Percentiles rank a stretch among this genome's conserved stretches.
Evolutionary conservation across 192 early-diverging fungal genomes (phyloP).

Genomic region (Coemansia reversa): DNA sequence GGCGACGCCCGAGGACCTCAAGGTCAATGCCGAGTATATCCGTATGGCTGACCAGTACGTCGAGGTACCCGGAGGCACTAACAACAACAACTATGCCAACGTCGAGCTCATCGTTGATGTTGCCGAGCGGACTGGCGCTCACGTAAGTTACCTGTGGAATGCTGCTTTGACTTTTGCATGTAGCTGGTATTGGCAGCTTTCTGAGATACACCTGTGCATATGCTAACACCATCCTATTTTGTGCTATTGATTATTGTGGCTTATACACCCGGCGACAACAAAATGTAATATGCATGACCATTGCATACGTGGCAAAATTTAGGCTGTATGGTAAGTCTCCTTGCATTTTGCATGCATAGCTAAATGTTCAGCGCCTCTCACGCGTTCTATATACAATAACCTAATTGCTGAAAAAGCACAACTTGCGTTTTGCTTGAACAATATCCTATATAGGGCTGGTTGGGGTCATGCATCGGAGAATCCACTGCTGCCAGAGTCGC

Average conservation of each 20-base stretch:
- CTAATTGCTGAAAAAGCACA: no score
- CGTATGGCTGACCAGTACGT: slow-evolving; percentile 99
- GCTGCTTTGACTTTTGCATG: background rate
- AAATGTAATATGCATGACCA: no score
- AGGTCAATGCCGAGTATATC: slow-evolving; percentile 98
- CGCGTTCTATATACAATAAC: no score
- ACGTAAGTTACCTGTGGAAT: slow-evolving; percentile 40
- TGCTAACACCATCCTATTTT: no score
- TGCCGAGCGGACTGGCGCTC: slow-evolving; percentile 91
- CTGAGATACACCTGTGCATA: no score
- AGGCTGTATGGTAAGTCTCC: slow-evolving; percentile 38
- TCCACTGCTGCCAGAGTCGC: slow-evolving; percentile 89
- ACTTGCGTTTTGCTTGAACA: no score
- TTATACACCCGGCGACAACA: no score
- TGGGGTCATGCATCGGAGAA: slow-evolving; percentile 99
- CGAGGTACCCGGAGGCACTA: slow-evolving; percentile 95
- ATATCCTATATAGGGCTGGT: slow-evolving; percentile 75
- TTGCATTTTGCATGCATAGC: background rate
- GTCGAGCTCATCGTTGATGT: slow-evolving; percentile 98
- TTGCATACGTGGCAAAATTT: background rate
- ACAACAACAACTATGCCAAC: slow-evolving; percentile 99
- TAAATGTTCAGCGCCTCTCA: background rate
- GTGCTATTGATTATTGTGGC: no score
- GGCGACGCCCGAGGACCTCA: slow-evolving; percentile 97
- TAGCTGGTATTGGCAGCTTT: background rate